Evolutionary conservation across 768 basidiomycete genomes (phyloP).

Genomic region (Mycena filopes): DNA sequence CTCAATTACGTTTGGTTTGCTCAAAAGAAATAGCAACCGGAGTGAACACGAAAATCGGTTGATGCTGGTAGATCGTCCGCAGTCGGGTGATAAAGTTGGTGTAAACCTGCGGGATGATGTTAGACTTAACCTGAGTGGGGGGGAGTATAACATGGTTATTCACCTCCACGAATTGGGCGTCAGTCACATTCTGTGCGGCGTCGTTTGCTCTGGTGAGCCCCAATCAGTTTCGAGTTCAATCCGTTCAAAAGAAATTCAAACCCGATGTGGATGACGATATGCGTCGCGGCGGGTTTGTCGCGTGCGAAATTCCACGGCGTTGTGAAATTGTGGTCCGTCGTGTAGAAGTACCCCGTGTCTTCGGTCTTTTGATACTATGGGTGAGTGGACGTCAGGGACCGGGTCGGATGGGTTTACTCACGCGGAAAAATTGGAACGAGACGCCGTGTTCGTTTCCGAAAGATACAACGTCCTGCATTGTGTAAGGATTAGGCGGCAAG

Average conservation of each 20-base stretch:
- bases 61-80: constrained; percentile 52
- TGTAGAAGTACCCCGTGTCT: constrained; percentile 65
- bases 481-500: background rate
- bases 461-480: constrained; percentile 56
- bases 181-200: constrained; percentile 60
- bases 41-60: constrained; percentile 65
- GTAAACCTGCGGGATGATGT: constrained; percentile 52
- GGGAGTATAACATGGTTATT: background rate
- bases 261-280: constrained; percentile 69
- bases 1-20: background rate
- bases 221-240: background rate
- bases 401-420: no score
- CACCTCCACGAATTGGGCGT: constrained; percentile 55
- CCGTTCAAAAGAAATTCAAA: constrained; percentile 31
- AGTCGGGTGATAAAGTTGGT: constrained; percentile 56
- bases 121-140: background rate
- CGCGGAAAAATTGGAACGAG: constrained; percentile 62
- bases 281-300: constrained; percentile 59
- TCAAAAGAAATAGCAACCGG: constrained; percentile 49
- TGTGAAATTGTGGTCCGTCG: constrained; percentile 67
- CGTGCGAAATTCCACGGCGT: constrained; percentile 66
- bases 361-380: constrained; percentile 65
- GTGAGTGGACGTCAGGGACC: background rate
- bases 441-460: constrained; percentile 65
- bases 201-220: constrained; percentile 59